Percentiles rank a stretch among this genome's conserved stretches.
Conservation (phyloP, 768 basidiomycete genomes). For the Mrakia frigida region DNA sequence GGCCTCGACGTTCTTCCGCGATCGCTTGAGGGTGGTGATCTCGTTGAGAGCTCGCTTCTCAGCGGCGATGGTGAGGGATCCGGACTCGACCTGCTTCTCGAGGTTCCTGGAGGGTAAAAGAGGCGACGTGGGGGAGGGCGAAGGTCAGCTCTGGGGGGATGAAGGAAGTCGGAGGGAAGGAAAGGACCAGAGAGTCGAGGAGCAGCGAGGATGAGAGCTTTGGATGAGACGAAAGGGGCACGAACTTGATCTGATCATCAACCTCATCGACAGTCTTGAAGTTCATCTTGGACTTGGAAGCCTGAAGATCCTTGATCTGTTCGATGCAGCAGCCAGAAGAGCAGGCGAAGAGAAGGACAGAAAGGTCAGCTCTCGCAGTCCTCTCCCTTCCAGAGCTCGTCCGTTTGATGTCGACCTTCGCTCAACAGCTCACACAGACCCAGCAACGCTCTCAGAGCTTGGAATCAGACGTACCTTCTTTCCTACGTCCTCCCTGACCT, state of each 20-base stretch:
- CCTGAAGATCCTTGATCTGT: slow-evolving; percentile 81
- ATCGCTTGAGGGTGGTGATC: slow-evolving; percentile 67
- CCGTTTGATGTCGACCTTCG: background rate
- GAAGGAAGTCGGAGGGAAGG: background rate
- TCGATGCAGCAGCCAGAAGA: background rate
- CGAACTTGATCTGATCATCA: slow-evolving; percentile 78
- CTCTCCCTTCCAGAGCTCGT: background rate
- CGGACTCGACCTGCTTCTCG: slow-evolving; percentile 87
- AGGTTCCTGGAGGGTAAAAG: slow-evolving; percentile 62
- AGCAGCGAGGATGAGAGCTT: background rate
- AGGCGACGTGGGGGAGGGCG: background rate
- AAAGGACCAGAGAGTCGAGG: background rate
- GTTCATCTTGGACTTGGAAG: slow-evolving; percentile 66
- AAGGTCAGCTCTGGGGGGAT: too few species aligned
- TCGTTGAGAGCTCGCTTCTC: slow-evolving; percentile 94
- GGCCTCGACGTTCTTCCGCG: slow-evolving; percentile 67
- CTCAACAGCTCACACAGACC: background rate
- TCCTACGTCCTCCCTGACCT: slow-evolving; percentile 66
- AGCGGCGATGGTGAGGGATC: slow-evolving; percentile 82
- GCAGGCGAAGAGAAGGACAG: background rate
- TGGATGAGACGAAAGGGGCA: slow-evolving; percentile 26
- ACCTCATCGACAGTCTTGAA: slow-evolving; percentile 81
- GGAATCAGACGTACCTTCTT: slow-evolving; percentile 61
- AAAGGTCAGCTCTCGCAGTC: background rate
- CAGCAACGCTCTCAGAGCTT: background rate